phyloP scores from a whole-genome alignment of 140 eudicot species.

The Bidens hawaiensis region DNA sequence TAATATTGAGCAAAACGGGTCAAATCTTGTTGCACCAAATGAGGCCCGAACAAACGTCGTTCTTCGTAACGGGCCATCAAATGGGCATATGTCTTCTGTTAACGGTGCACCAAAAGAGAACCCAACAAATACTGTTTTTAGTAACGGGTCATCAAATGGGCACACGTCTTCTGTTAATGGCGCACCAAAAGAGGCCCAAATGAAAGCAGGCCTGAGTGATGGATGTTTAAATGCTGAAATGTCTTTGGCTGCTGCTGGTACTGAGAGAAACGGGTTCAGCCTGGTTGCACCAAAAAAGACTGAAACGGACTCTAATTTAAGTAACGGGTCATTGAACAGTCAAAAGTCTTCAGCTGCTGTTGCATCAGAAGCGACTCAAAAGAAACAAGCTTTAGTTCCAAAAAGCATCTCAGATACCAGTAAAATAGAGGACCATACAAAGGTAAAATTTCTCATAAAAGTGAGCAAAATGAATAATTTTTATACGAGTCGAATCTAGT shows the following conservation, averaged over 20 bases:
- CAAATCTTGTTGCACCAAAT: conserved; percentile 3
- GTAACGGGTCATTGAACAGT: conserved; percentile 22
- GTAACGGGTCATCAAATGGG: not conserved
- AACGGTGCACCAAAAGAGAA: too few relatives aligned
- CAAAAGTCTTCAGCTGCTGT: conserved; percentile 25
- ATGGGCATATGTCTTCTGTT: conserved; percentile 18
- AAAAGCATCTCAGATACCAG: conserved; percentile 20
- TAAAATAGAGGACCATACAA: conserved; percentile 9
- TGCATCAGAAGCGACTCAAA: conserved; percentile 19
- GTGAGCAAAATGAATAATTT: not conserved
- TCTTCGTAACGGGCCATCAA: conserved; percentile 15
- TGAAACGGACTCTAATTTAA: conserved; percentile 3
- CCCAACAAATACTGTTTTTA: too few relatives aligned
- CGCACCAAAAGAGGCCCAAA: conserved; percentile 18
- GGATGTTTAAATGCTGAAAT: conserved; percentile 4
- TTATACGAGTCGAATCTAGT: not conserved
- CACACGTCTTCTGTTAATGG: too few relatives aligned
- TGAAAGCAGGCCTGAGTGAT: not conserved
- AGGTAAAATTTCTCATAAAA: conserved; percentile 15
- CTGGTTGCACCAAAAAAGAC: conserved; percentile 16
- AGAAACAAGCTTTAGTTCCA: conserved; percentile 6
- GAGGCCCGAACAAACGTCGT: conserved; percentile 10
- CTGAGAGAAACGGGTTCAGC: conserved; percentile 21
- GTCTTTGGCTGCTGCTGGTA: conserved; percentile 4
- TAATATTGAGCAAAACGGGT: conserved; percentile 25